A percentile compares a stretch with the other conserved stretches of the same genome.
Evolutionary conservation across 1,284 basidiomycete genomes (phyloP).

Genomic region (Leucoagaricus sp.): DNA sequence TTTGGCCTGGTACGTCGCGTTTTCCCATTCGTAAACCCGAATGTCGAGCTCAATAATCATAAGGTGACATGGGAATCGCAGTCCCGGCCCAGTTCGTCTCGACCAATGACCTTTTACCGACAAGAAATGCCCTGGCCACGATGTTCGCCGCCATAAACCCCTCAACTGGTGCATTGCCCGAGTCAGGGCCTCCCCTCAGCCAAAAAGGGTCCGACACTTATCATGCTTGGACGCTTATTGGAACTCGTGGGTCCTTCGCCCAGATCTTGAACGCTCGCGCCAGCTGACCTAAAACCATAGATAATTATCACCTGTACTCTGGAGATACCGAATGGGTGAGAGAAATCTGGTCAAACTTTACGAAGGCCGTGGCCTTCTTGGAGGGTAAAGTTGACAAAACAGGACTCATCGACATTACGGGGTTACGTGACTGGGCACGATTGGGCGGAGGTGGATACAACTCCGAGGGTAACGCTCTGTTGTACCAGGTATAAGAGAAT

Average conservation of each 20-base stretch:
- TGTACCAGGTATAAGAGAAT: slow-evolving; percentile 37
- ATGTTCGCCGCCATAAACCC: slow-evolving; percentile 59
- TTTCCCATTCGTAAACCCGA: not conserved
- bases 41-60: not conserved
- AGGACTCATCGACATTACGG: slow-evolving; percentile 47
- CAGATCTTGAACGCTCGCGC: not conserved
- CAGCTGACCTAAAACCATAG: slow-evolving; percentile 22
- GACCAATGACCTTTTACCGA: slow-evolving; percentile 56
- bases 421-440: slow-evolving; percentile 50
- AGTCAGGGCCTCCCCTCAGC: slow-evolving; percentile 58
- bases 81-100: slow-evolving; percentile 63
- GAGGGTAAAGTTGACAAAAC: slow-evolving; percentile 43
- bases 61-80: slow-evolving; percentile 64
- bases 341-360: slow-evolving; percentile 46
- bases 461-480: slow-evolving; percentile 46
- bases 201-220: slow-evolving; percentile 53
- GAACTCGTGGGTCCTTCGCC: slow-evolving; percentile 35
- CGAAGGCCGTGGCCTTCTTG: slow-evolving; percentile 45
- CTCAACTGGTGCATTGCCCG: slow-evolving; percentile 52
- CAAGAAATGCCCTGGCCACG: slow-evolving; percentile 55
- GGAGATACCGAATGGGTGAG: slow-evolving; percentile 45
- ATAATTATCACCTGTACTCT: slow-evolving; percentile 48
- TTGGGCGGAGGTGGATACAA: slow-evolving; percentile 48
- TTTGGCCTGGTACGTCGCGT: slow-evolving; percentile 49
- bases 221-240: slow-evolving; percentile 50